Base-by-base conservation (phyloP, 306 rosid species). In the Hippophae tibetana region DNA sequence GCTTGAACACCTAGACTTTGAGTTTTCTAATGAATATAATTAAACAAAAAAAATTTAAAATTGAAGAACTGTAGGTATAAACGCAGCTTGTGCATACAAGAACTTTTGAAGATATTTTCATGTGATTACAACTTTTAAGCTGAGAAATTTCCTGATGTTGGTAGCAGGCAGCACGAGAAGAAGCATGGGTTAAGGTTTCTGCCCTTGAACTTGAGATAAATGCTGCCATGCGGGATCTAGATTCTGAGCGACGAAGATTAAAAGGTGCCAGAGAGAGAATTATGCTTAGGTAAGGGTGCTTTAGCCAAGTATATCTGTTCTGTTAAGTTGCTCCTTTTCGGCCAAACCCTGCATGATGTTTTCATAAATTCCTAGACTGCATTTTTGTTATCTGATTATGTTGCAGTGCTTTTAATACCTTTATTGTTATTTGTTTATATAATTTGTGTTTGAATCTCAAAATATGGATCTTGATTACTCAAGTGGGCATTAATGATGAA, bases 161-260 rank as follows among this genome's bases (percentile, higher is more conserved):
- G 85, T 87, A 87, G 98, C 98, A 90, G 98, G 85, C 87, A 55
- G 98, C 95, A 72, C 94, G 92, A 78, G 96, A 90, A 77, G 98
- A 90, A 75, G 98, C 98, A 59, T 90, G 98, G 98, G 87, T 85
- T 56, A 90, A 90, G 74, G 98, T 85, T 79, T 87, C 98, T 45
- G 70, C 69, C 62, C 89, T 90, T 63, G 98, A 90, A 64, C 92
- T 87, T 68, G 98, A 87, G 84, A 90, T 90, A 71, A 87, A 79
- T 78, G 81, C 94, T 69, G 80, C 92, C 48, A 69, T 78, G 81
- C 79, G 94, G 58, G 96, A 90, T 71, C 95, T 90, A 66, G 95
- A 87, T 72, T 90, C 66, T 69, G 98, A 90, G 74, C 81, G 87
- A 69, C 79, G 85, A 51, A 83, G 85, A 66, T 77, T 90, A 61